Conservation (phyloP, 2,329 filamentous ascomycete species). For the Thelonectria rubi region DNA sequence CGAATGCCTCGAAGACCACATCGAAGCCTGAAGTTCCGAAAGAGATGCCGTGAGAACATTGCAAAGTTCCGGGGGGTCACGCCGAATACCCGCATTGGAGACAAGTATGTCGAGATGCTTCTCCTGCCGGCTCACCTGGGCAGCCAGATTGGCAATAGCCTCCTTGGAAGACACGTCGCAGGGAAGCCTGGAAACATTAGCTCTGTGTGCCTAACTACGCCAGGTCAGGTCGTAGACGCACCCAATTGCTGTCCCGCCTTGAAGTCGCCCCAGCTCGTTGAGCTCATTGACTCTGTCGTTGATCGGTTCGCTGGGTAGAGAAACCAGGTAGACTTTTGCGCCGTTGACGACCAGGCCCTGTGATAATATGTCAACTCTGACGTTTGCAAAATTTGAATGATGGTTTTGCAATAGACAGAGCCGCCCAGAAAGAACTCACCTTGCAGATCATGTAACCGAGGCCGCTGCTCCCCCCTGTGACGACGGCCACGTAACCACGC, state of each 20-base stretch:
- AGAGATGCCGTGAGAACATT: slow-evolving; percentile 54
- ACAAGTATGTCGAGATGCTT: slow-evolving; percentile 57
- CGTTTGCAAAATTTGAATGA: accelerated
- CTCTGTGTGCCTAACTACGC: not conserved
- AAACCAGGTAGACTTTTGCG: slow-evolving; percentile 56
- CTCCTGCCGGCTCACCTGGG: slow-evolving; percentile 47
- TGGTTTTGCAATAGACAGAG: no score
- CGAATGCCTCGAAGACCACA: slow-evolving; percentile 54
- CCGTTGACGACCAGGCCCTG: slow-evolving; percentile 56
- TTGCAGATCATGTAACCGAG: slow-evolving; percentile 58
- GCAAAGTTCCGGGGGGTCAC: slow-evolving; percentile 54
- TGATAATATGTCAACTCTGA: not conserved
- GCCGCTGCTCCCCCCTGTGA: slow-evolving; percentile 53
- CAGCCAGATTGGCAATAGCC: slow-evolving; percentile 47
- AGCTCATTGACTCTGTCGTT: slow-evolving; percentile 49
- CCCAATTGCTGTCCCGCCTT: slow-evolving; percentile 52
- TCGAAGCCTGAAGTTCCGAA: slow-evolving; percentile 53
- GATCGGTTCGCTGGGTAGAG: slow-evolving; percentile 53
- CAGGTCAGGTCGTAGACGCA: slow-evolving; percentile 29
- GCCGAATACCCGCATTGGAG: slow-evolving; percentile 59
- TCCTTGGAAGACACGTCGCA: slow-evolving; percentile 54
- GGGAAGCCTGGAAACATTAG: slow-evolving; percentile 36
- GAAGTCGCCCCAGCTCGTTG: slow-evolving; percentile 47
- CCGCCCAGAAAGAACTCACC: slow-evolving; percentile 35
- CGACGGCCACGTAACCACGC: slow-evolving; percentile 45